Base-by-base conservation (phyloP, 179 eudicot species). In the Camellia oleifera region DNA sequence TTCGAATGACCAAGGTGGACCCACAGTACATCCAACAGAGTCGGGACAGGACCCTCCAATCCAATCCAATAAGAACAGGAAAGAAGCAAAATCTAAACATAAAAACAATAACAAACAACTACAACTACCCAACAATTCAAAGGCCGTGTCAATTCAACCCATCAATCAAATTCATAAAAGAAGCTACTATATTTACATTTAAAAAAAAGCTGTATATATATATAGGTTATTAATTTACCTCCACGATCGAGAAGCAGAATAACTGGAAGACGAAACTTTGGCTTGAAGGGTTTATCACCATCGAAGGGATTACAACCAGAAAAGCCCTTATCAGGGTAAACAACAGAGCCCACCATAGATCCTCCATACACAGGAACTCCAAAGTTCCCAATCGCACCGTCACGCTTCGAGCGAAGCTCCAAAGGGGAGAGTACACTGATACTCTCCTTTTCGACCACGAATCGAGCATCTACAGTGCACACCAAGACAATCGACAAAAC, bases 351-450 rank as follows among this genome's bases (percentile, higher is more conserved):
- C 5, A 88, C 81, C 91, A 92, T 80, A 13, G 93, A 88, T 4
- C 97, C 97, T 42, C 97, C 97, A 77, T 92, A 92, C 26, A 86
- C 86, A 48, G 97, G 97, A 42, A 92, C 92, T 3, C 97, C 97
- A 78, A 92, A 92, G 80, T 92, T 92, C 0, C 85, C 97, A 14
- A 92, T 91, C 0, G 97, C 86, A 32, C 88, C 92, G 78, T 92
- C 92, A 75, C 88, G 88, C 50, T 84, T 90, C 7, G 85, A 67
- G 11, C 77, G 78, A 69, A 86, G 74, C 71, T 69, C 73, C 7
- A 69, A 57, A 0, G 97, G 95, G 2, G 89, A 79, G 17, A 91
- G 50, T 3, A 92, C 84, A 4, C 87, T 81, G 57, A 92, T 72
- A n/a, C 91, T 88, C 60, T 83, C 85, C 81, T 92, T 89, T 87